A percentile compares a stretch with the other conserved stretches of the same genome.
Evolutionary conservation across 1,284 basidiomycete genomes (phyloP).

Genomic region (Irpex rosettiformis): DNA sequence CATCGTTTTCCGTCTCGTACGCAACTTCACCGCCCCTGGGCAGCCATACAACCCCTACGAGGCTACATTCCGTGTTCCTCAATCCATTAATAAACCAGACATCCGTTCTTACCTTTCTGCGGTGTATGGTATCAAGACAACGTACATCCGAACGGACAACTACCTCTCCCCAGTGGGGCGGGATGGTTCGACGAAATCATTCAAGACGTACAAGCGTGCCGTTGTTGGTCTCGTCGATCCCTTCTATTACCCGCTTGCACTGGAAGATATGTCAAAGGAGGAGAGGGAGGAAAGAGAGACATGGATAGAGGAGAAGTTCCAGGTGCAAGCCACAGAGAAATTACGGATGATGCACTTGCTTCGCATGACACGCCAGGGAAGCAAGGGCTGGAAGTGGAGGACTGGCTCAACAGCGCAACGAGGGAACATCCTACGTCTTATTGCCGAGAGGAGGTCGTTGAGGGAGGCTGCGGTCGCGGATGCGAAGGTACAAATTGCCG

Average conservation of each 20-base stretch:
- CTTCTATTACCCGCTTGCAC: constrained; percentile 84
- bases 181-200: constrained; percentile 25
- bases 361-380: constrained; percentile 43
- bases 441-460: constrained; percentile 52
- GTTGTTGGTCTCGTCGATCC: constrained; percentile 86
- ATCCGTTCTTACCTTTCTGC: constrained; percentile 82
- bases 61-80: constrained; percentile 89
- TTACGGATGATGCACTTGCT: constrained; percentile 42
- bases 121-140: constrained; percentile 84
- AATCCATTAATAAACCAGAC: constrained; percentile 88
- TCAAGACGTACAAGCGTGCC: constrained; percentile 80
- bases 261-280: constrained; percentile 67
- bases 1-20: constrained; percentile 77
- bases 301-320: constrained; percentile 58
- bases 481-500: constrained; percentile 26
- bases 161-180: constrained; percentile 55
- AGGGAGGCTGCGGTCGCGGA: constrained; percentile 50
- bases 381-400: constrained; percentile 42
- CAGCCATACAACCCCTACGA: constrained; percentile 91
- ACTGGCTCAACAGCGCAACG: constrained; percentile 33
- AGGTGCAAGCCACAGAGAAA: constrained; percentile 33
- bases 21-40: constrained; percentile 77
- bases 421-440: constrained; percentile 40
- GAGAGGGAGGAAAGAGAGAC: constrained; percentile 53
- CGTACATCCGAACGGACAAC: constrained; percentile 92